phyloP scores from a whole-genome alignment of 2,329 filamentous ascomycete species.

The Phyllosticta capitalensis region DNA sequence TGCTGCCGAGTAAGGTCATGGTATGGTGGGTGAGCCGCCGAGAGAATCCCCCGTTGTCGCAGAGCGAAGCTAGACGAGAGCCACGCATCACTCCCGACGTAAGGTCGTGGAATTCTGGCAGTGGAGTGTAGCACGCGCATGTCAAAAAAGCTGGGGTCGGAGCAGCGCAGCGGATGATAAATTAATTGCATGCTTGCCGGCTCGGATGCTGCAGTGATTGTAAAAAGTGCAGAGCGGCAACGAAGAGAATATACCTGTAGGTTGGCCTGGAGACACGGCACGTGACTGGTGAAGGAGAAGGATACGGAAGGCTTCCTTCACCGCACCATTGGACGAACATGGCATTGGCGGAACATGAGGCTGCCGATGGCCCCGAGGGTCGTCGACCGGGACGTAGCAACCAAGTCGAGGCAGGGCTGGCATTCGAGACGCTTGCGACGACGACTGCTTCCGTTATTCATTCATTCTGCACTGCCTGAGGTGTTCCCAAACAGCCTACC shows the following conservation, averaged over 20 bases:
- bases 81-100: neutral
- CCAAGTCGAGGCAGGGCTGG: neutral
- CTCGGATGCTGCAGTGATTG: no score
- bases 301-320: no score
- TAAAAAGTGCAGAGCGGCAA: no score
- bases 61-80: neutral
- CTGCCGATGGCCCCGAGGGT: no score
- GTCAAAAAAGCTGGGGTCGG: neutral
- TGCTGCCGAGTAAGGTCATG: neutral
- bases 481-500: neutral
- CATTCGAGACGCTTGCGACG: neutral
- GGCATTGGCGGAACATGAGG: no score
- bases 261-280: no score
- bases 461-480: neutral
- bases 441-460: neutral
- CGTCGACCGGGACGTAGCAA: no score
- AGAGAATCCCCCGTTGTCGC: neutral
- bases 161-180: no score
- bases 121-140: neutral
- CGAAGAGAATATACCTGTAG: no score
- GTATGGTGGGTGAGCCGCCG: neutral
- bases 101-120: neutral
- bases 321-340: no score
- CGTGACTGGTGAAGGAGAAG: no score
- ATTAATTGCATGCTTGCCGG: no score